A percentile compares a stretch with the other conserved stretches of the same genome.
Evolutionary conservation across 2,329 filamentous ascomycete species (phyloP).

Genomic region (Bertia moriformis): DNA sequence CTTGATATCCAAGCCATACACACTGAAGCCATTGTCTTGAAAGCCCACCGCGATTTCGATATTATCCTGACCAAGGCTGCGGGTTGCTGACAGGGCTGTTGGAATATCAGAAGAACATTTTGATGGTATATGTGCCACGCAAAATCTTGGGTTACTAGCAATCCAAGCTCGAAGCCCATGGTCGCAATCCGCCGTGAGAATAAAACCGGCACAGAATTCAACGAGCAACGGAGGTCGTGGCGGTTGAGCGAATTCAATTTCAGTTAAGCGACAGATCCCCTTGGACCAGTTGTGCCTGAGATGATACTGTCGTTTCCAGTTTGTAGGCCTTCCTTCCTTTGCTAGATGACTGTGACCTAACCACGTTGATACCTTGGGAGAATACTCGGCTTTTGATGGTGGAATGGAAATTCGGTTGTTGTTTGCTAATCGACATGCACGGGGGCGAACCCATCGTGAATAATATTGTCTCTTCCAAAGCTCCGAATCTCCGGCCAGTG

Average conservation of each 20-base stretch:
- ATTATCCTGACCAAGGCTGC: not conserved
- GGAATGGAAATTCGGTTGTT: not conserved
- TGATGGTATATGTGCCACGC: not conserved
- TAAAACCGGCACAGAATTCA: not conserved
- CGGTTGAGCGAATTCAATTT: not conserved
- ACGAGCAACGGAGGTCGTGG: not conserved
- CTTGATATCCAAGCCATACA: not conserved
- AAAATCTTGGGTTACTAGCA: not conserved
- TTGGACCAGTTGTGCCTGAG: slow-evolving; percentile 1
- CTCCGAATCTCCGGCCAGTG: not conserved
- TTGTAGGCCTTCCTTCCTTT: not conserved
- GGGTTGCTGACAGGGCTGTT: not conserved
- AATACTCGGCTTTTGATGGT: not conserved
- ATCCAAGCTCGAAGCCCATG: not conserved
- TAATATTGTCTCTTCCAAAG: slow-evolving; percentile 1
- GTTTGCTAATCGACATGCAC: not conserved
- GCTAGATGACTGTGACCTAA: not conserved
- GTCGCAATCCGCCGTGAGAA: not conserved
- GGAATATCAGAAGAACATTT: not conserved
- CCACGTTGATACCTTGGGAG: not conserved
- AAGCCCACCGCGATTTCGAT: not conserved
- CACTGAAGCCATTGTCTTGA: not conserved
- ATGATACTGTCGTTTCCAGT: slow-evolving; percentile 1
- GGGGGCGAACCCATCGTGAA: not conserved
- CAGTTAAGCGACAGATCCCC: not conserved